Percentiles rank a stretch among this genome's conserved stretches.
These are phyloP conservation scores for Themeda triandra DNA, from an alignment of 176 grass and related monocot genomes.

Conservation along the genomic window DNA sequence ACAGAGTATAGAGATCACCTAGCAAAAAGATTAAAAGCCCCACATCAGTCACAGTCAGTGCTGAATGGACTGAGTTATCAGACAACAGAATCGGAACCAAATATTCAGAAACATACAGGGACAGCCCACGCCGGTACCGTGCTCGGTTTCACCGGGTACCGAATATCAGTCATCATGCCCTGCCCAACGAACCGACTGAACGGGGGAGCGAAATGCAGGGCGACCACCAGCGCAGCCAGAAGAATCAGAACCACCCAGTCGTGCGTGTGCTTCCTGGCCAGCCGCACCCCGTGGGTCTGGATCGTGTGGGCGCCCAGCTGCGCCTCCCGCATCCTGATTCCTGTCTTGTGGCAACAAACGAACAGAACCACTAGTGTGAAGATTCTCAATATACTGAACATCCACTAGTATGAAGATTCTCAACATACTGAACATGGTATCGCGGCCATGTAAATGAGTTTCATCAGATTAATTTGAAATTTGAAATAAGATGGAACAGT, in stretches of 20 bases:
- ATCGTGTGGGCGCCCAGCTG: constrained; percentile 38
- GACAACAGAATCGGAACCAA: neutral
- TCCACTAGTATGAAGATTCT: neutral
- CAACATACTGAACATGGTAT: neutral
- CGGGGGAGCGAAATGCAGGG: constrained; percentile 43
- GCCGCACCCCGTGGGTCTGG: constrained; percentile 52
- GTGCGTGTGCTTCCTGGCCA: constrained; percentile 53
- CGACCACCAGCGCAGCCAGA: constrained; percentile 40
- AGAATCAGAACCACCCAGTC: constrained; percentile 75
- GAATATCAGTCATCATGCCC: constrained; percentile 64
- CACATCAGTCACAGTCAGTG: no score
- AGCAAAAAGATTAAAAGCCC: neutral
- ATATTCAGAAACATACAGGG: constrained; percentile 56
- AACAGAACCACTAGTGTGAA: neutral
- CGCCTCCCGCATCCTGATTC: constrained; percentile 27
- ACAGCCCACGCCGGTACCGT: constrained; percentile 66
- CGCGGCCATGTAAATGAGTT: neutral
- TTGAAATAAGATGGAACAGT: neutral
- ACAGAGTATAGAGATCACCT: constrained; percentile 63
- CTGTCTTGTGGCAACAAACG: constrained; percentile 14
- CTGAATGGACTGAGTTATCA: neutral
- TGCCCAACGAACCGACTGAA: constrained; percentile 71
- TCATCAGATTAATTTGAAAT: neutral
- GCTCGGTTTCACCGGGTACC: constrained; percentile 67
- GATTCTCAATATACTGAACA: neutral